Evolutionary conservation across 2,329 filamentous ascomycete genomes (phyloP).

Genomic region (Fusarium sp.): DNA sequence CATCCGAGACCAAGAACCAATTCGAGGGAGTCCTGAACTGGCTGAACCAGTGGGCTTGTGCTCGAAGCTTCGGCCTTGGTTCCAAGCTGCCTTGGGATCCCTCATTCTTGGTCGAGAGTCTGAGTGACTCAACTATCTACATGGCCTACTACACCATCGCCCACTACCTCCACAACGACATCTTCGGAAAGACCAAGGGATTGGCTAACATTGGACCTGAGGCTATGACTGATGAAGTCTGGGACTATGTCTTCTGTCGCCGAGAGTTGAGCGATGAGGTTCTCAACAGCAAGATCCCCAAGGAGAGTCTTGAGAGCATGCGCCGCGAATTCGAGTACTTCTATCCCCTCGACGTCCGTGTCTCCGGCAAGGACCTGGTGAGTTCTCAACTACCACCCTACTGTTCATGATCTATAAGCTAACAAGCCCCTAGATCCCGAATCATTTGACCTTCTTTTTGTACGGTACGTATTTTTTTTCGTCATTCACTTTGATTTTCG

Average conservation of each 20-base stretch:
- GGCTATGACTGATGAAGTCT: slow-evolving; percentile 94
- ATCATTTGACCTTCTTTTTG: slow-evolving; percentile 84
- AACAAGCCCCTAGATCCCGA: slow-evolving; percentile 68
- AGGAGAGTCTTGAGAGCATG: slow-evolving; percentile 81
- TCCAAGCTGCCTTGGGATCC: slow-evolving; percentile 95
- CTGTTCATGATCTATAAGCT: too few species aligned
- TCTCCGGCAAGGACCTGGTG: slow-evolving; percentile 86
- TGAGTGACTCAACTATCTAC: slow-evolving; percentile 94
- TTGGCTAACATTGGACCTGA: slow-evolving; percentile 77
- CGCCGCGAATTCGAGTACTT: slow-evolving; percentile 95
- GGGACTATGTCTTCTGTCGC: slow-evolving; percentile 93
- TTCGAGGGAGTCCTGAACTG: slow-evolving; percentile 90
- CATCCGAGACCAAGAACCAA: slow-evolving; percentile 78
- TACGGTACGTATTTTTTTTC: too few species aligned
- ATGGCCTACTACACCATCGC: slow-evolving; percentile 81
- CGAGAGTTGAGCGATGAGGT: slow-evolving; percentile 76
- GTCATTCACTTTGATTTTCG: too few species aligned
- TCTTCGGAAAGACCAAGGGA: slow-evolving; percentile 82
- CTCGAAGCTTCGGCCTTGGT: slow-evolving; percentile 89
- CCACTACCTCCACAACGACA: slow-evolving; percentile 80
- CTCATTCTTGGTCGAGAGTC: slow-evolving; percentile 88
- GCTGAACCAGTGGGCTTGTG: slow-evolving; percentile 96
- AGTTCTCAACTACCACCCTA: background rate
- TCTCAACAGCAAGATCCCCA: slow-evolving; percentile 76
- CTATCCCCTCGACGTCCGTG: slow-evolving; percentile 90